phyloP scores from a whole-genome alignment of 768 basidiomycete species.

The Rhizopogon salebrosus region DNA sequence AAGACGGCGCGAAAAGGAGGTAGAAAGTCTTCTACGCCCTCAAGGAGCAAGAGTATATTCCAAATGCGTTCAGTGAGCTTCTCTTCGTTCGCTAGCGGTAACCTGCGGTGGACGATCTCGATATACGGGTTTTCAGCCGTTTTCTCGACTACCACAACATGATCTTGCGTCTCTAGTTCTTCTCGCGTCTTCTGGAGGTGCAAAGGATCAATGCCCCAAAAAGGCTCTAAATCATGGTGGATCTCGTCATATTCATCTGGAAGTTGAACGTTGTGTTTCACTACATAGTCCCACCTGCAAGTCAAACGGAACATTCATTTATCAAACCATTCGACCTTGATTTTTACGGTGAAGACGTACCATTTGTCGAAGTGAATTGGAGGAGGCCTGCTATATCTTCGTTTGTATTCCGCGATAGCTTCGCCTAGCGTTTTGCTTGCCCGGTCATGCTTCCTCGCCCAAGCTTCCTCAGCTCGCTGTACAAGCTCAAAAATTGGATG shows the following conservation, averaged over 20 bases:
- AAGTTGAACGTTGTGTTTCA: constrained; percentile 32
- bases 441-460: constrained; percentile 28
- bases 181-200: constrained; percentile 15
- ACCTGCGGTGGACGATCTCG: constrained; percentile 11
- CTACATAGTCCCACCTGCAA: constrained; percentile 37
- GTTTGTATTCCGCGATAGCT: constrained; percentile 34
- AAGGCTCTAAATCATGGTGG: constrained; percentile 30
- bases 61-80: constrained; percentile 1
- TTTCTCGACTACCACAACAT: constrained; percentile 23
- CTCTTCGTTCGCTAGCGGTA: constrained; percentile 1
- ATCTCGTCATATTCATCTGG: constrained; percentile 47
- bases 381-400: constrained; percentile 29
- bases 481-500: constrained; percentile 45
- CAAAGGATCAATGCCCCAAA: constrained; percentile 31
- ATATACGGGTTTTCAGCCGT: neutral
- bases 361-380: constrained; percentile 40
- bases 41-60: constrained; percentile 18
- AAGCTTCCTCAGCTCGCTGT: constrained; percentile 28
- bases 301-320: neutral
- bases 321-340: neutral
- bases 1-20: constrained; percentile 28
- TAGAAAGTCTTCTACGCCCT: constrained; percentile 22
- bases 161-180: constrained; percentile 12
- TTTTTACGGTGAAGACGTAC: constrained; percentile 15
- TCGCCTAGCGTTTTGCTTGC: constrained; percentile 33